Percentiles rank a stretch among this genome's conserved stretches.
Evolutionary conservation across 768 basidiomycete genomes (phyloP).

Genomic region (Collybiopsis luxurians): DNA sequence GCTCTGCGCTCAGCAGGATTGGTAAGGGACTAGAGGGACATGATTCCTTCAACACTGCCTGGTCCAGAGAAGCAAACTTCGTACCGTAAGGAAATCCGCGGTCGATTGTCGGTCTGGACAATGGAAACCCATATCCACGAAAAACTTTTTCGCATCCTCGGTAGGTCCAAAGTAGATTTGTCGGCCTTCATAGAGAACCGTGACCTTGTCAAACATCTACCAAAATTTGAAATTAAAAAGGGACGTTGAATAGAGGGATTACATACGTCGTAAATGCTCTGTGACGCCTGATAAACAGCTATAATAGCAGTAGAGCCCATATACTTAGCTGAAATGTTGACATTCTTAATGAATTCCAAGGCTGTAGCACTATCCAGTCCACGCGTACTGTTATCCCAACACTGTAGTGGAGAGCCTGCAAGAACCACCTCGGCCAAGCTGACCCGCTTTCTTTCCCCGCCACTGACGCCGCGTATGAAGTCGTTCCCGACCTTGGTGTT

Average conservation of each 20-base stretch:
- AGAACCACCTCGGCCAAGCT: conserved; percentile 51
- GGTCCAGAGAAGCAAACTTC: not conserved
- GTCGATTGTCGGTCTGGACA: conserved; percentile 43
- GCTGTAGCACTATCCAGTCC: conserved; percentile 29
- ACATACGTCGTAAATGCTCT: conserved; percentile 35
- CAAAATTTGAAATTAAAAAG: not conserved
- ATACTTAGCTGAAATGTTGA: conserved; percentile 39
- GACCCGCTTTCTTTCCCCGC: conserved; percentile 62
- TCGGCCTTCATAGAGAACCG: conserved; percentile 44
- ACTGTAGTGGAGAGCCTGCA: conserved; percentile 40
- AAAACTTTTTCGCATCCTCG: conserved; percentile 38
- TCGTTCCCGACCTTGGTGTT: conserved; percentile 66
- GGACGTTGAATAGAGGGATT: not conserved
- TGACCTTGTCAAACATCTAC: conserved; percentile 41
- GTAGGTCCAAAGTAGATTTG: conserved; percentile 46
- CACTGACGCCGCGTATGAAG: conserved; percentile 50
- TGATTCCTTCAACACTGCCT: no score
- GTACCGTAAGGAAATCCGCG: conserved; percentile 41
- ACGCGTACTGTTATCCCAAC: conserved; percentile 46
- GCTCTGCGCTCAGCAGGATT: conserved; percentile 34
- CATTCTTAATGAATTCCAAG: conserved; percentile 43
- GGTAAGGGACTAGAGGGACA: conserved; percentile 24
- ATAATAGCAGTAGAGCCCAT: conserved; percentile 37
- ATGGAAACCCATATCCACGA: conserved; percentile 43
- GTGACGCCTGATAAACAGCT: conserved; percentile 43